Base-by-base conservation (phyloP, 2,329 filamentous ascomycete genomes). In the Arachnomyces sp. region DNA sequence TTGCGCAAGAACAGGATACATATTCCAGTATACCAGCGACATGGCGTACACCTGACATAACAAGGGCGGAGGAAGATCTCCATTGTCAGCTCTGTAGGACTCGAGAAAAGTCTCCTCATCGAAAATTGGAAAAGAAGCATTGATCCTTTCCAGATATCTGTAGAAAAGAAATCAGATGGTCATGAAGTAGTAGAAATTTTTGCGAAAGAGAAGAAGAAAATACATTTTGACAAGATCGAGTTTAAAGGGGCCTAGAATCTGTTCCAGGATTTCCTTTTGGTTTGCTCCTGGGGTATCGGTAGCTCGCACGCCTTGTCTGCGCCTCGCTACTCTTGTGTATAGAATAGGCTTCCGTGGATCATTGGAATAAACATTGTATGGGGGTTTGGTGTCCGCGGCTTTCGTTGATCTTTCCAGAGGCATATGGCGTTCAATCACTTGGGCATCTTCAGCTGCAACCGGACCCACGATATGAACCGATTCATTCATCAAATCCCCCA, bases 81-180 rank as follows among this genome's bases (percentile, higher is more conserved):
- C 63, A 42, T 71, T 56, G 13, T 66, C 54, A 4, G 60, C 69
- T 25, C 53, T 60, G 40, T 72, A 73, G 15, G 71, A 69, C 8
- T 65, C 63, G 43, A 70, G 65, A 40, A 80, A 77, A 1, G 68
- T 66, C 2, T 65, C 55, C 32, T 76, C 72, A 43, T 82, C 75
- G 6, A 81, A 65, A 2, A 82, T 61, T 0, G 78, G 78, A 44
- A 81, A 75, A n/a, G 74, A 77, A n/a, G 63, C 61, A 52, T 81
- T 77, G 30, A 75, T 69, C 40, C 73, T 68, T 25, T 68, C 61
- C 41, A 78, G 71, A 50, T 78, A 78, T 25, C 73, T 75, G 52
- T 43, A 38, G 31, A 16, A 25, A 34, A n/a, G 21, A 13, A 34
- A 8, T 33, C 17, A 29, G 13, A 25, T 29, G 21, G 21, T 7